phyloP scores from a whole-genome alignment of 2,329 filamentous ascomycete genomes.

The Trichoderma gracile region DNA sequence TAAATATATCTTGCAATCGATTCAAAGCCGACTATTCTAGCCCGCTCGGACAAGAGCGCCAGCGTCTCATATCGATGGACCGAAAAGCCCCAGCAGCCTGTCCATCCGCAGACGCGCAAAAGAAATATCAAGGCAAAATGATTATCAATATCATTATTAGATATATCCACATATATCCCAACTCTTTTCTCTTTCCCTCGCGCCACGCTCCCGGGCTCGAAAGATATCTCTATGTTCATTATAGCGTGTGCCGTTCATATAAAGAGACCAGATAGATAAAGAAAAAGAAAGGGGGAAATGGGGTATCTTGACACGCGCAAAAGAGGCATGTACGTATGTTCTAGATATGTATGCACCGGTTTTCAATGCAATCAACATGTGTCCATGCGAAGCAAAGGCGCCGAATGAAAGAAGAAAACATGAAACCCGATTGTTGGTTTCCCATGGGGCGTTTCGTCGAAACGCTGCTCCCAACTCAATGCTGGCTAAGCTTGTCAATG shows the following conservation, averaged over 20 bases:
- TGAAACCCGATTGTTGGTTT: not conserved
- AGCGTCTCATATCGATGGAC: not conserved
- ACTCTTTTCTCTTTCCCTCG: conserved; percentile 16
- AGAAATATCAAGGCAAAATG: not conserved
- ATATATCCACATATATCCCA: conserved; percentile 5
- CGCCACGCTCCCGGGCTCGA: conserved; percentile 12
- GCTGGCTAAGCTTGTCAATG: conserved; percentile 12
- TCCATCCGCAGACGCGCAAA: not conserved
- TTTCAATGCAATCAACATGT: conserved; percentile 5
- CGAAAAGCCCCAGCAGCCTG: not conserved
- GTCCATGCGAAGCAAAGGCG: not conserved
- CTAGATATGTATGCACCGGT: conserved; percentile 9
- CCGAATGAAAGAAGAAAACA: not conserved
- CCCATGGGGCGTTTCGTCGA: not conserved
- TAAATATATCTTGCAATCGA: conserved; percentile 7
- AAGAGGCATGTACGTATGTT: conserved; percentile 10
- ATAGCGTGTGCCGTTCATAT: not conserved
- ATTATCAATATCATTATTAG: not conserved
- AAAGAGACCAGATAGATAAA: not conserved
- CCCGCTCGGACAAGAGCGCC: conserved; percentile 9
- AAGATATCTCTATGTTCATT: not conserved
- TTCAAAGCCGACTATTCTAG: conserved; percentile 18
- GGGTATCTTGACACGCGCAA: conserved; percentile 13
- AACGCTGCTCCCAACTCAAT: not conserved
- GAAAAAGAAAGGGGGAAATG: not conserved